Conservation (phyloP, 257 asterid genomes). For the Solanum corneliomulleri region DNA sequence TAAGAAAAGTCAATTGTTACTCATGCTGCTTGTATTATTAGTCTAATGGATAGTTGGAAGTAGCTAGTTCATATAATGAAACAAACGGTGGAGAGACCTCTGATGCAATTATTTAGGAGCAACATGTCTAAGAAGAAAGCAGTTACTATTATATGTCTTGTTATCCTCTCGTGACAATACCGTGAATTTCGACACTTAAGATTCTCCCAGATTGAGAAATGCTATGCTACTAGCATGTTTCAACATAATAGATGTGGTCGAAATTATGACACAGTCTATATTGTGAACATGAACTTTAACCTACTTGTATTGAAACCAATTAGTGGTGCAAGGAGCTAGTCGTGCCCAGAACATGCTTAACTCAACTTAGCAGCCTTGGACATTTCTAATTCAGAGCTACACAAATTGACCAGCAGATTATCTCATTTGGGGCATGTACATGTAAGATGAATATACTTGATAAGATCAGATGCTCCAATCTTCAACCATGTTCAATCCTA, state of each 20-base stretch:
- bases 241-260: neutral
- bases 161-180: neutral
- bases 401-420: neutral
- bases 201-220: neutral
- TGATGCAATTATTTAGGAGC: neutral
- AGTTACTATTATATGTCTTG: neutral
- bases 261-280: neutral
- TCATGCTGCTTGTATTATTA: neutral
- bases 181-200: neutral
- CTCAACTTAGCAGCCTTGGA: neutral
- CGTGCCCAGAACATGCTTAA: neutral
- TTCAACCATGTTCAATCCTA: neutral
- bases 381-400: neutral
- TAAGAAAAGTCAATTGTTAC: neutral
- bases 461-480: neutral
- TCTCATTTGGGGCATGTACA: neutral
- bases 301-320: neutral
- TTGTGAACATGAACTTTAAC: neutral
- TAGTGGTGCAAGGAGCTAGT: neutral
- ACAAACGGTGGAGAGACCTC: neutral
- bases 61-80: neutral
- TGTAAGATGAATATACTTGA: neutral
- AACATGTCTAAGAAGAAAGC: neutral
- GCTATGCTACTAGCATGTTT: neutral
- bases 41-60: neutral